These are phyloP conservation scores for Malbranchea cinnamomea DNA, from an alignment of 2,329 filamentous ascomycete species.

Conservation along the genomic window DNA sequence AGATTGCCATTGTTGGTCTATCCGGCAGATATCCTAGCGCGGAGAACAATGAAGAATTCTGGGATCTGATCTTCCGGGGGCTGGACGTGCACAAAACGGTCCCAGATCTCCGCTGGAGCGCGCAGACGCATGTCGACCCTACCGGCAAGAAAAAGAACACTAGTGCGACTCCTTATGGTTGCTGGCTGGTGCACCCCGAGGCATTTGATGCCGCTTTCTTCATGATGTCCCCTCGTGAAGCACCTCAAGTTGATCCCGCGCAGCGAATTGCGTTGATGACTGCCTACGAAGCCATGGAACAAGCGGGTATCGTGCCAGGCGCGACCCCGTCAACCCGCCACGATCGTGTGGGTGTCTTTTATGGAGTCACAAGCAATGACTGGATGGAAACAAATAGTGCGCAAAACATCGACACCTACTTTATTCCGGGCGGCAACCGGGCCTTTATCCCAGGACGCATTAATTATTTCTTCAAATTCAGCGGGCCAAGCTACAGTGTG, in stretches of 20 bases:
- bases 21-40: not conserved
- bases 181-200: slow-evolving; percentile 6
- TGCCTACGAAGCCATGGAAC: slow-evolving; percentile 68
- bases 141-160: slow-evolving; percentile 11
- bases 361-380: slow-evolving; percentile 61
- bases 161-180: slow-evolving; percentile 14
- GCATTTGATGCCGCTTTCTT: slow-evolving; percentile 17
- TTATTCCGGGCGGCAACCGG: slow-evolving; percentile 47
- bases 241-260: slow-evolving; percentile 67
- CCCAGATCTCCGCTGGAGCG: slow-evolving; percentile 21
- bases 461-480: slow-evolving; percentile 65
- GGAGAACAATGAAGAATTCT: not conserved
- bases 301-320: slow-evolving; percentile 63
- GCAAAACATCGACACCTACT: slow-evolving; percentile 41
- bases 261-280: slow-evolving; percentile 62
- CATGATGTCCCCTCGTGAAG: slow-evolving; percentile 52
- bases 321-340: slow-evolving; percentile 51
- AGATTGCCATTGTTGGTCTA: not conserved
- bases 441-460: slow-evolving; percentile 50
- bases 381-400: slow-evolving; percentile 60
- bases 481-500: slow-evolving; percentile 54
- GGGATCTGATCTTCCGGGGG: slow-evolving; percentile 1
- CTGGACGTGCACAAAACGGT: slow-evolving; percentile 18
- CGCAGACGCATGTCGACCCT: slow-evolving; percentile 12
- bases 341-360: slow-evolving; percentile 55